Evolutionary conservation across 306 rosid species (phyloP), one percentile per base, ranked within the genome.

Genomic region (Prunus davidiana): DNA sequence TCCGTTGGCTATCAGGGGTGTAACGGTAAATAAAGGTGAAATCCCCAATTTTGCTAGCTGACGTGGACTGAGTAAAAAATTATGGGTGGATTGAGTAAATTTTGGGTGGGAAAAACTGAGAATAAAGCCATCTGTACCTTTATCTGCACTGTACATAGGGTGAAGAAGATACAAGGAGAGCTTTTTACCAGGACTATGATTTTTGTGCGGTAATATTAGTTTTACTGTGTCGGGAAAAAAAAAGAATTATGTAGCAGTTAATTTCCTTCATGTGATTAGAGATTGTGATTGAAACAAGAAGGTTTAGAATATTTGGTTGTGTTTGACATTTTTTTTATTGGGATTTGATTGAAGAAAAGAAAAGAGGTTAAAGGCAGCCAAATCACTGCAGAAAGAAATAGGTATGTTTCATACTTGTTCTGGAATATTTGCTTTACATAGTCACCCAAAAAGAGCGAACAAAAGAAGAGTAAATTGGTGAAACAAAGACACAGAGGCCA

Each of bases 1-100:
- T 95, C 72, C 91, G 98, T 10, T 95, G 98, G 98, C 88, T 90
- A 5, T 88, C 97, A 76, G 98, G 95, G 92, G 96, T 90, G 88
- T 92, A 74, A 8, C 43, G 5, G 43, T 38, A 38, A 38, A 38
- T 50, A 13, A 18, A 22, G 43, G 27, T n/a, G 34, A 47, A 75
- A 12, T 12, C 9, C 43, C 9, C 43, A 38, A 6, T 38, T 38
- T 38, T 38, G 43, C 43, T 7, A 6, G 56, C 8, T 9, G 34
- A 25, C 1, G 25, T 22, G 16, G 3, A 34, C 56, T 22, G 47
- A 24, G 46, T 16, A 10, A 8, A 16, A 46, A 3, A 60, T 0
- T 27, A 18, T 2, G 67, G 73, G 72, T 56, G 79, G 79, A 61
- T 65, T 65, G 46, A 47, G 71, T 67, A 38, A 82, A 72, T 24